phyloP scores from a whole-genome alignment of 305 asterid genomes.

The Plantago coronopus region DNA sequence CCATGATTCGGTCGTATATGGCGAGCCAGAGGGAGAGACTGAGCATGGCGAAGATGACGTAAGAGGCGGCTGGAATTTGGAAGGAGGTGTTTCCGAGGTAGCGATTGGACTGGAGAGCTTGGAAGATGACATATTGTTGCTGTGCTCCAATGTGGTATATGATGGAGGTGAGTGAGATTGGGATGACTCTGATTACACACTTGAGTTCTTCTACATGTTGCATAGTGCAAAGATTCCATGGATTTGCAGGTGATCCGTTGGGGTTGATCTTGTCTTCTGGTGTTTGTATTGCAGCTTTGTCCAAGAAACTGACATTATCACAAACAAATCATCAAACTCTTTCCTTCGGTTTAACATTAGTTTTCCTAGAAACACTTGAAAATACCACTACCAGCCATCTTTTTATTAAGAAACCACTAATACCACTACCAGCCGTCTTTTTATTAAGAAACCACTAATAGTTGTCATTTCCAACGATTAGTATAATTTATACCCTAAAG shows the following conservation, averaged over 20 bases:
- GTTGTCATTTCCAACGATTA: too few relatives aligned
- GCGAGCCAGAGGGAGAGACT: conserved; percentile 46
- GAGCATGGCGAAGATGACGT: conserved; percentile 44
- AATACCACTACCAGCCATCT: too few relatives aligned
- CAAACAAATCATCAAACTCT: neutral
- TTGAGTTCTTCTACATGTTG: conserved; percentile 48
- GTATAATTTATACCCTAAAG: too few relatives aligned
- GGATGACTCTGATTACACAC: conserved; percentile 39
- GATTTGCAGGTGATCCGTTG: conserved; percentile 36
- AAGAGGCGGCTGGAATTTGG: conserved; percentile 53
- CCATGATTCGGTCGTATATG: conserved; percentile 39
- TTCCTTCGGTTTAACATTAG: neutral
- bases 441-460: too few relatives aligned
- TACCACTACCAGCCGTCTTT: too few relatives aligned
- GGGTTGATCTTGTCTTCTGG: conserved; percentile 27
- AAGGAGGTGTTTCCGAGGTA: conserved; percentile 34
- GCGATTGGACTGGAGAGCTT: conserved; percentile 53
- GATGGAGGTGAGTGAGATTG: conserved; percentile 36
- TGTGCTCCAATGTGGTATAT: conserved; percentile 37
- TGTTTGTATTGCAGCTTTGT: conserved; percentile 39
- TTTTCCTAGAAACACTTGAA: too few relatives aligned
- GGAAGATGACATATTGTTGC: conserved; percentile 46
- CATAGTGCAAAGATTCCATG: conserved; percentile 42
- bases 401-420: too few relatives aligned
- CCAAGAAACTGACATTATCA: conserved; percentile 24